A percentile compares a stretch with the other conserved stretches of the same genome.
Conservation (phyloP, 148 eudicot species). For the Cornus kousa region DNA sequence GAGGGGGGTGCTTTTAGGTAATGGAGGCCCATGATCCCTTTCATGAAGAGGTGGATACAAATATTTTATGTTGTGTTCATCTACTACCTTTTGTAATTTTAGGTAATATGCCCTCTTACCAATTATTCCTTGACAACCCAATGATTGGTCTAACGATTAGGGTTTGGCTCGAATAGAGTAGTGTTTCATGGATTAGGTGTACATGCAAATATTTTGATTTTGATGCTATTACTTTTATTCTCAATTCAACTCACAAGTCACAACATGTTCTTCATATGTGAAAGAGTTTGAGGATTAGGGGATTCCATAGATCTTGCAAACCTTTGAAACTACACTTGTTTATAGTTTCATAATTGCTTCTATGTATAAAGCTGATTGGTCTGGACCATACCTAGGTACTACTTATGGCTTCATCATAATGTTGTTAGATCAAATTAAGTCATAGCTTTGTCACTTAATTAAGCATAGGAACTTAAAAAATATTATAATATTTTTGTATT, state of each 20-base stretch:
- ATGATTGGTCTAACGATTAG: constrained; percentile 43
- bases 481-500: not conserved
- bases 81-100: constrained; percentile 17
- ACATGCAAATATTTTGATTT: constrained; percentile 4
- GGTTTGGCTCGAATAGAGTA: constrained; percentile 16
- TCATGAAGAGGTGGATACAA: constrained; percentile 12
- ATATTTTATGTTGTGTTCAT: constrained; percentile 32
- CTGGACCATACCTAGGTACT: constrained; percentile 9
- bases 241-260: not conserved
- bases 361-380: constrained; percentile 8
- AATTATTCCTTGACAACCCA: constrained; percentile 37
- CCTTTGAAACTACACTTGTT: constrained; percentile 9
- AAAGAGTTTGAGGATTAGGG: constrained; percentile 18
- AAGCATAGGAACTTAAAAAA: constrained; percentile 7
- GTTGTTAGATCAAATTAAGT: constrained; percentile 9
- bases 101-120: constrained; percentile 38
- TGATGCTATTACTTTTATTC: constrained; percentile 10
- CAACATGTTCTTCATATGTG: not conserved
- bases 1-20: constrained; percentile 23
- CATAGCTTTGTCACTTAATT: constrained; percentile 16
- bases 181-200: constrained; percentile 33
- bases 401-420: constrained; percentile 6
- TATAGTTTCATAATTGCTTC: not conserved
- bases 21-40: constrained; percentile 25
- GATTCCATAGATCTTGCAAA: constrained; percentile 15